phyloP scores from a whole-genome alignment of 176 grass and related monocot genomes.

The Metroxylon sagu region DNA sequence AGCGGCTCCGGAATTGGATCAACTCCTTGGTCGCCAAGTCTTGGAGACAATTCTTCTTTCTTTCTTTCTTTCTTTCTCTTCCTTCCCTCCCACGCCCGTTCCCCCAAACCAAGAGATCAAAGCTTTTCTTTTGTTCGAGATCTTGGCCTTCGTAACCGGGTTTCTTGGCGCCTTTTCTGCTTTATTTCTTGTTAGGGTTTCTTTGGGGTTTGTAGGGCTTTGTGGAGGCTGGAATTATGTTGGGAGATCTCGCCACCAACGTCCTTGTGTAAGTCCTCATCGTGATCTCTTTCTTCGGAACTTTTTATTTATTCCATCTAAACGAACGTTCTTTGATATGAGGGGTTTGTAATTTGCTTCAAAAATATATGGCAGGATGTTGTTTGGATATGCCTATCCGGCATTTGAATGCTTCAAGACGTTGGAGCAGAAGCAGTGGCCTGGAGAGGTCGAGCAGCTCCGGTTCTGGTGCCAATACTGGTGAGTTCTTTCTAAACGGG shows the following conservation, averaged over 20 bases:
- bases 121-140: no score
- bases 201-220: no score
- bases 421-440: constrained; percentile 37
- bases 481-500: constrained; percentile 17
- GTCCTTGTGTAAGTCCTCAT: constrained; percentile 37
- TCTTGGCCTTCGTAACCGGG: no score
- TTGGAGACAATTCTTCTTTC: no score
- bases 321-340: no score
- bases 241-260: constrained; percentile 45
- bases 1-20: no score
- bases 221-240: constrained; percentile 10
- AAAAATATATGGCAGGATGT: constrained; percentile 28
- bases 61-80: no score
- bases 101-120: no score
- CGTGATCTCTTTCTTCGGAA: neutral
- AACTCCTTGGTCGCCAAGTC: no score
- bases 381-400: constrained; percentile 84
- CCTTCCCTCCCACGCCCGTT: no score
- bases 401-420: constrained; percentile 97
- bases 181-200: no score
- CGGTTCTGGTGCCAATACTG: constrained; percentile 99
- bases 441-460: constrained; percentile 51
- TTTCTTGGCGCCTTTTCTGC: no score
- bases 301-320: neutral
- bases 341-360: neutral